Evolutionary conservation across 495 filamentous ascomycete genomes (phyloP).

Genomic region (Terfezia claveryi): DNA sequence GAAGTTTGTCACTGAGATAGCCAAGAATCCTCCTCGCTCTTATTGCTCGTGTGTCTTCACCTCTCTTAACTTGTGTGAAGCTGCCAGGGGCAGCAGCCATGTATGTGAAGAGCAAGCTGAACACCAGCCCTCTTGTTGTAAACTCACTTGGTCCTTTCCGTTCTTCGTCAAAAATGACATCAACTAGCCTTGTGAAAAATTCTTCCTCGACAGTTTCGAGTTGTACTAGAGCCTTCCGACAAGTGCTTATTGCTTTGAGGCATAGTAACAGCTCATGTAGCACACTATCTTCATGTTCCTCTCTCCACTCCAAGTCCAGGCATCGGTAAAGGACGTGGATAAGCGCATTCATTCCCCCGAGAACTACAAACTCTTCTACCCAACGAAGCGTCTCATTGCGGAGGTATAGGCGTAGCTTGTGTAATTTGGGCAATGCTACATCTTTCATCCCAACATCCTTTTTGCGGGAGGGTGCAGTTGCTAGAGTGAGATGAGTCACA

Average conservation of each 20-base stretch:
- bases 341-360: slow-evolving; percentile 83
- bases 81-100: slow-evolving; percentile 33
- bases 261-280: slow-evolving; percentile 84
- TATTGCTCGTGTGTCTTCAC: slow-evolving; percentile 6
- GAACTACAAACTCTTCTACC: slow-evolving; percentile 74
- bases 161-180: slow-evolving; percentile 86
- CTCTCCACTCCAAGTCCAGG: slow-evolving; percentile 89
- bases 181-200: slow-evolving; percentile 68
- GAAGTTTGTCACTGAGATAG: slow-evolving; percentile 63
- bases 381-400: slow-evolving; percentile 88
- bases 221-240: slow-evolving; percentile 56
- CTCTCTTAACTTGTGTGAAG: slow-evolving; percentile 32
- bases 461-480: slow-evolving; percentile 19
- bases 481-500: slow-evolving; percentile 25
- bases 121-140: slow-evolving; percentile 70
- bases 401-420: slow-evolving; percentile 75
- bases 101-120: slow-evolving; percentile 66
- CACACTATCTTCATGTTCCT: slow-evolving; percentile 87
- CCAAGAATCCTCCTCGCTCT: slow-evolving; percentile 41
- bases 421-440: slow-evolving; percentile 78
- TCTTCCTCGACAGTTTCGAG: slow-evolving; percentile 56
- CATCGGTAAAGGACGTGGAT: slow-evolving; percentile 68
- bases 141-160: slow-evolving; percentile 95
- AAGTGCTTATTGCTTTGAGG: slow-evolving; percentile 85
- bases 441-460: slow-evolving; percentile 26